Base-by-base conservation (phyloP, 495 filamentous ascomycete genomes). In the Parathielavia appendiculata region DNA sequence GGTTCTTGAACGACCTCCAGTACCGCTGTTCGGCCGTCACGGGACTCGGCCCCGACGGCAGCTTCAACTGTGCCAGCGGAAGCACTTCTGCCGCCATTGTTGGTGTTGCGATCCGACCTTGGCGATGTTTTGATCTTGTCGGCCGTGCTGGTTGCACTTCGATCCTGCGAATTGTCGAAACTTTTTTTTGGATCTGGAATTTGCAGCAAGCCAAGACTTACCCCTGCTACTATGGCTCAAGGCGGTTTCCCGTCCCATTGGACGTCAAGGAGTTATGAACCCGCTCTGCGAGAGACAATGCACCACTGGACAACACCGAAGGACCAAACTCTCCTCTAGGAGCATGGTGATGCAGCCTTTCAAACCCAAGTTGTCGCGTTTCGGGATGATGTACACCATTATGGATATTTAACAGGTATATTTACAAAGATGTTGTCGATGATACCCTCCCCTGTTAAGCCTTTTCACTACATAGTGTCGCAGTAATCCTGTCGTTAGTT, bases 81-180 rank as follows among this genome's bases (percentile, higher is more conserved):
- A 84, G 81, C 60, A 97, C 87, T 71, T 89, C 85, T 58, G 91
- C 89, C 61, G 93, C 92, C 93, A 98, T 98, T 60, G 97, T 66
- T 46, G 61, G 35, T 63, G 52, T 43, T 36, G 36, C 12, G 46
- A 51, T 40, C 17, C 13, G 35, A n/a, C 23, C 0, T 46, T 58
- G 54, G 49, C 36, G 51, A 32, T 44, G 19, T 23, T 30, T 30
- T 55, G 48, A 22, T 14, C 54, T 35, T 22, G 41, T 50, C 48
- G 53, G 43, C 51, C 14, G 26, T 51, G 36, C 1, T 53, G 17
- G 38, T 35, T 38, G 23, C 9, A 12, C 20, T 55, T 44, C n/a
- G 41, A 22, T 13, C 26, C 41, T 47, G 19, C 44, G 26, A 56
- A 20, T 56, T 32, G 23, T 58, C 16, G n/a, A 45, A 58, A 58